These are phyloP conservation scores for Purpureocillium takamizusanense DNA, from an alignment of 2,329 filamentous ascomycete species.

Conservation along the genomic window DNA sequence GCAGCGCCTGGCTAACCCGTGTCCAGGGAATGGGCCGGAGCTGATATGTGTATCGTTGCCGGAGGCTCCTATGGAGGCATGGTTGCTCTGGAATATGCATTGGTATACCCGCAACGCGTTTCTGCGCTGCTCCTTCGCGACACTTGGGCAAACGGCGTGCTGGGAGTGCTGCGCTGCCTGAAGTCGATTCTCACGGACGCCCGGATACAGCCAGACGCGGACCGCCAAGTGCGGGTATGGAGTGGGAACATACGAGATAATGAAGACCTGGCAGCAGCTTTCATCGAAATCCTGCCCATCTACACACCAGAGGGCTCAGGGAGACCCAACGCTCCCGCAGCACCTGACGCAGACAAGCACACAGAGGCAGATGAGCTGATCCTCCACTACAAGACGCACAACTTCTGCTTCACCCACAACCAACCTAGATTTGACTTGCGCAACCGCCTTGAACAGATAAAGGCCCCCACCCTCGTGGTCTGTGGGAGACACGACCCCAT, in stretches of 20 bases:
- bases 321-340: background rate
- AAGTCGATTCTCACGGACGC: constrained; percentile 7
- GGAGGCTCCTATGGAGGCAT: constrained; percentile 15
- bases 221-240: constrained; percentile 11
- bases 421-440: constrained; percentile 13
- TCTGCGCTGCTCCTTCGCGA: constrained; percentile 12
- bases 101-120: constrained; percentile 9
- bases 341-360: background rate
- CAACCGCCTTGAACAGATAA: constrained; percentile 7
- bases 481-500: constrained; percentile 13
- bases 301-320: constrained; percentile 6
- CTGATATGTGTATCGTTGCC: constrained; percentile 11
- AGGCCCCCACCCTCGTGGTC: constrained; percentile 10
- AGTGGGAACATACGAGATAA: constrained; percentile 9
- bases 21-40: constrained; percentile 10
- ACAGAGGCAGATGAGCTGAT: background rate
- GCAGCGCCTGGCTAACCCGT: background rate
- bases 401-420: constrained; percentile 13
- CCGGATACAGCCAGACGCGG: constrained; percentile 8
- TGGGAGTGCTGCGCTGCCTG: constrained; percentile 6
- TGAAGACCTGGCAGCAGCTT: constrained; percentile 8
- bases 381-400: constrained; percentile 13
- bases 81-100: constrained; percentile 12
- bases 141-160: constrained; percentile 11
- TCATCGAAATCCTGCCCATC: constrained; percentile 11